A percentile compares a stretch with the other conserved stretches of the same genome.
phyloP scores from a whole-genome alignment of 1,139 yeast genomes.

The Suhomyces bokatorum region DNA sequence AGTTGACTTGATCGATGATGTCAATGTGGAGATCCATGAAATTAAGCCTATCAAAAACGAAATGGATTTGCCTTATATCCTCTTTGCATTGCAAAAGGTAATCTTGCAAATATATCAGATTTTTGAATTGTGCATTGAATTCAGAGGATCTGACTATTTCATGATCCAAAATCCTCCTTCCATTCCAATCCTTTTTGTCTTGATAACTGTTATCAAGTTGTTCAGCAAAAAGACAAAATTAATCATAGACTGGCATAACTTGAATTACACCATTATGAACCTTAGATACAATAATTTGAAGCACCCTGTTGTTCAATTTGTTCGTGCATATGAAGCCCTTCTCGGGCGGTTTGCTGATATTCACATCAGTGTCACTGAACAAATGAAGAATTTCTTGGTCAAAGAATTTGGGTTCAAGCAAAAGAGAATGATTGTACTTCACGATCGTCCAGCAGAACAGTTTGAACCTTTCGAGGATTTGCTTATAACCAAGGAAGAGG shows the following conservation, averaged over 20 bases:
- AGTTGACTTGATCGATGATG: slow-evolving; percentile 48
- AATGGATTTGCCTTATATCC: slow-evolving; percentile 49
- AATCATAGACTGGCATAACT: slow-evolving; percentile 94
- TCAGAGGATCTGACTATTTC: slow-evolving; percentile 68
- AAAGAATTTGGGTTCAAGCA: slow-evolving; percentile 51
- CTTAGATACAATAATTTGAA: slow-evolving; percentile 53
- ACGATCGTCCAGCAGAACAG: slow-evolving; percentile 74
- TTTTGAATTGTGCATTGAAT: slow-evolving; percentile 45
- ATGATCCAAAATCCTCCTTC: slow-evolving; percentile 93
- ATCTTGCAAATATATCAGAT: slow-evolving; percentile 53
- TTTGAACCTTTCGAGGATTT: slow-evolving; percentile 50
- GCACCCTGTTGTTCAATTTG: slow-evolving; percentile 64
- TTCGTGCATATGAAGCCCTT: slow-evolving; percentile 55
- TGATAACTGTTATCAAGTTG: slow-evolving; percentile 53
- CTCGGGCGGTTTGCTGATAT: slow-evolving; percentile 60
- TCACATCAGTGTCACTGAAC: slow-evolving; percentile 78
- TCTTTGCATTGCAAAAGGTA: slow-evolving; percentile 64
- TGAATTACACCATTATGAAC: slow-evolving; percentile 82
- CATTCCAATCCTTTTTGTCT: slow-evolving; percentile 73
- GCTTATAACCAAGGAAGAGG: slow-evolving; percentile 26
- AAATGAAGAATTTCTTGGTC: slow-evolving; percentile 64
- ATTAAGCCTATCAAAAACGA: slow-evolving; percentile 50
- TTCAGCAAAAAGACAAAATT: slow-evolving; percentile 61
- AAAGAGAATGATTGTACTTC: slow-evolving; percentile 46
- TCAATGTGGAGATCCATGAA: slow-evolving; percentile 52